Conservation (phyloP, 441 rosid genomes). For the Corymbia citriodora region DNA sequence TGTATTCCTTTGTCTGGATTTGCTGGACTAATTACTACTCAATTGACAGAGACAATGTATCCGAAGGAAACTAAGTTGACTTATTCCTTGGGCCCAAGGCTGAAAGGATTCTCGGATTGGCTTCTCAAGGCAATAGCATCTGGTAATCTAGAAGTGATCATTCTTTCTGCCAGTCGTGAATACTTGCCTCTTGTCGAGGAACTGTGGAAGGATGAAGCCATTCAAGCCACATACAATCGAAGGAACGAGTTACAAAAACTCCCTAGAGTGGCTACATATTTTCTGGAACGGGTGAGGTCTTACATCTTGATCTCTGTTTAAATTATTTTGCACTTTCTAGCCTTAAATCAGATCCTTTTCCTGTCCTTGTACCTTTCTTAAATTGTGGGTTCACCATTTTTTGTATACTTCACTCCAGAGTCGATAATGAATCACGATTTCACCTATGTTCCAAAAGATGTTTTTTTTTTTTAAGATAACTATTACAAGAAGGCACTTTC, state of each 20-base stretch:
- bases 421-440: not conserved
- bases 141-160: slow-evolving; percentile 70
- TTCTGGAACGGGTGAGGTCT: slow-evolving; percentile 55
- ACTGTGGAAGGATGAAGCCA: slow-evolving; percentile 81
- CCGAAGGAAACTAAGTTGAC: slow-evolving; percentile 22
- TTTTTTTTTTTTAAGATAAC: not conserved
- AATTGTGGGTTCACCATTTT: not conserved
- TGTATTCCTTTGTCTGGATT: not conserved
- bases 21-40: not conserved
- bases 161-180: slow-evolving; percentile 77
- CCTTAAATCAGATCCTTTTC: not conserved
- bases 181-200: slow-evolving; percentile 74
- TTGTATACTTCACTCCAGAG: not conserved
- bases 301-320: not conserved
- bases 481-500: not conserved
- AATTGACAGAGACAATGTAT: slow-evolving; percentile 20
- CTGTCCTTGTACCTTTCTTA: not conserved
- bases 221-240: slow-evolving; percentile 77
- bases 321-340: not conserved
- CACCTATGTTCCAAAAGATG: not conserved
- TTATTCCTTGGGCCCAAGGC: slow-evolving; percentile 67
- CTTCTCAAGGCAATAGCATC: slow-evolving; percentile 80
- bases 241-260: slow-evolving; percentile 70
- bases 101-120: slow-evolving; percentile 85
- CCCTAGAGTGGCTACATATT: slow-evolving; percentile 81